Conservation (phyloP, 2,329 filamentous ascomycete genomes). For the Arthroderma sp. region DNA sequence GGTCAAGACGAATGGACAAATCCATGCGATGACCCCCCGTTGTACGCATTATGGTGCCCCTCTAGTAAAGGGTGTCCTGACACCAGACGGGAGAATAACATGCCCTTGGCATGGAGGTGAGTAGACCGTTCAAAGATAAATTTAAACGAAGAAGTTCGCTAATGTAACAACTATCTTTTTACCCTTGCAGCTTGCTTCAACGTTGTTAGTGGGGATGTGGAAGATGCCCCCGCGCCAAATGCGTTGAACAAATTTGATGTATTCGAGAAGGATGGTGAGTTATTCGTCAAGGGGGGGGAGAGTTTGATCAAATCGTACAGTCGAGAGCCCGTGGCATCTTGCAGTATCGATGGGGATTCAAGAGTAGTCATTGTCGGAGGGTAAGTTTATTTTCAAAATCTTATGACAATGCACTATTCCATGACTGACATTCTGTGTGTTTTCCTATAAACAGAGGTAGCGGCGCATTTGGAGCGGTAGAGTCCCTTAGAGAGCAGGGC, state of each 20-base stretch:
- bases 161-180: background rate
- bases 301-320: conserved; percentile 62
- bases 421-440: background rate
- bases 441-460: conserved; percentile 46
- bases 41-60: conserved; percentile 91
- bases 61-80: conserved; percentile 71
- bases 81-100: conserved; percentile 66
- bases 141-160: background rate
- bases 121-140: conserved; percentile 14
- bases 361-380: conserved; percentile 75
- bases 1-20: conserved; percentile 59
- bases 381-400: conserved; percentile 23
- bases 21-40: conserved; percentile 68
- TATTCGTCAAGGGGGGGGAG: conserved; percentile 76
- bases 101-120: conserved; percentile 94
- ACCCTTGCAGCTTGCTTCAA: conserved; percentile 68
- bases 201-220: conserved; percentile 75
- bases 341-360: conserved; percentile 42
- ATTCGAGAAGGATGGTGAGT: conserved; percentile 63
- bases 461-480: conserved; percentile 66
- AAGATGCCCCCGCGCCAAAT: conserved; percentile 85
- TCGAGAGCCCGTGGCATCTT: conserved; percentile 60
- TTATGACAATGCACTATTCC: background rate
- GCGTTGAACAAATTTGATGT: conserved; percentile 73
- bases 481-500: conserved; percentile 69